Evolutionary conservation across 495 filamentous ascomycete genomes (phyloP), one percentile per base, ranked within the genome.

Genomic region (Hypomontagnella monticulosa): DNA sequence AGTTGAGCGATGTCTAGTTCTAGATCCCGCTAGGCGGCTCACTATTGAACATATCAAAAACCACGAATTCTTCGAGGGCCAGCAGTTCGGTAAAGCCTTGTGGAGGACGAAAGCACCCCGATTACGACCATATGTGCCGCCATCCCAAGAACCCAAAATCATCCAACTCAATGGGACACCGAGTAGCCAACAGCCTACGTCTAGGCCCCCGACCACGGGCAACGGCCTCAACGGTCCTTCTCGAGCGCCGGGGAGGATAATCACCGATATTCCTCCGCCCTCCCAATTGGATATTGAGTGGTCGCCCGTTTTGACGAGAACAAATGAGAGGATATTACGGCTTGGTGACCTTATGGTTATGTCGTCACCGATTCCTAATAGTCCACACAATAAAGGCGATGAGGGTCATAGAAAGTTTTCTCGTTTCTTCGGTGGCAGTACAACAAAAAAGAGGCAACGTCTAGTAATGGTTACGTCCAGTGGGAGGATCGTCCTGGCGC

Each of bases 271-370:
- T 20, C 93, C 96, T 1, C 93, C 96, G 30, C 96, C 96, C 8
- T 96, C 90, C 57, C 96, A 99, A 74, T 82, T 99, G 12, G 96
- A 99, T 75, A 97, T 99, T 57, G 96, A 98, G 77, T 99, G 96
- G 96, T 97, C 94, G 1, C 96, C 96, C 7, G 96, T 99, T 2
- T 78, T 99, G 53, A 97, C 91, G 30, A 89, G 87, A 56, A 87
- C 84, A 57, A 97, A 97, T 70, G 96, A 99, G 79, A 84, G 96
- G 47, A 99, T 99, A 55, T 74, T 99, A 60, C 97, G 96, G 72
- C 82, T 99, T 19, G 96, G 96, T 3, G 96, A 98, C 68, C 77
- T 96, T 51, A 83, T 92, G 69, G 93, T 98, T 8, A 79, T 89
- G 62, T 89, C 91, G 3, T 85, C 91, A 3, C 91, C 92, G 79